Percentiles rank a stretch among this genome's conserved stretches.
These are phyloP conservation scores for Fusarium zealandicum DNA, from an alignment of 2,329 filamentous ascomycete species.

Conservation along the genomic window DNA sequence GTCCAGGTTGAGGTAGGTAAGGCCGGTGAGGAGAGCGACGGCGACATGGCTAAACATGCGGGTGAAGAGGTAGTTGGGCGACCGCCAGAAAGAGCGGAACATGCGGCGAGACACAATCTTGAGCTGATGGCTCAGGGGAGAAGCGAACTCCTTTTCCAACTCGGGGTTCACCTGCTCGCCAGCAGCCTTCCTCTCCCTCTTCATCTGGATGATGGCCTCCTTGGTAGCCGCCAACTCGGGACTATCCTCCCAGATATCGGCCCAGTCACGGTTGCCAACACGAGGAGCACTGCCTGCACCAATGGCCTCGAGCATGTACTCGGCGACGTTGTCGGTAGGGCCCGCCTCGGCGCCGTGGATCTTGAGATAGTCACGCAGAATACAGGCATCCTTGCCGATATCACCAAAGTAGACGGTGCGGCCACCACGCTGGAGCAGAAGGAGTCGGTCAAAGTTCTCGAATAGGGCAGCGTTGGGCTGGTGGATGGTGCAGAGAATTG, in stretches of 20 bases:
- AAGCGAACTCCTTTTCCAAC: constrained; percentile 80
- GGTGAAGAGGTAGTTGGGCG: constrained; percentile 88
- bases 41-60: constrained; percentile 84
- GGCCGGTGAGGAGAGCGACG: constrained; percentile 78
- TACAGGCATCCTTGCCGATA: constrained; percentile 76
- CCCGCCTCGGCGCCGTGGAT: constrained; percentile 66
- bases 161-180: constrained; percentile 55
- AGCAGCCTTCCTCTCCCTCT: constrained; percentile 60
- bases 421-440: constrained; percentile 80
- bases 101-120: constrained; percentile 76
- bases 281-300: constrained; percentile 77
- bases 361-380: constrained; percentile 70
- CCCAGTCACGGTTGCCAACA: constrained; percentile 79
- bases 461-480: constrained; percentile 88
- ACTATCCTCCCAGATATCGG: constrained; percentile 78
- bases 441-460: constrained; percentile 84
- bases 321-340: constrained; percentile 65
- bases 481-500: constrained; percentile 90
- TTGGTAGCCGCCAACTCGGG: constrained; percentile 73
- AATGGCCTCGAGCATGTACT: constrained; percentile 88
- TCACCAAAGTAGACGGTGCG: constrained; percentile 87
- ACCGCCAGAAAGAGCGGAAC: constrained; percentile 82
- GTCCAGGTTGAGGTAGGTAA: constrained; percentile 81
- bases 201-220: constrained; percentile 71
- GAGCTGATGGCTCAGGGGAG: constrained; percentile 80